Evolutionary conservation across 1,139 yeast species (phyloP).

Genomic region (Magnusiomyces tetraspermus): DNA sequence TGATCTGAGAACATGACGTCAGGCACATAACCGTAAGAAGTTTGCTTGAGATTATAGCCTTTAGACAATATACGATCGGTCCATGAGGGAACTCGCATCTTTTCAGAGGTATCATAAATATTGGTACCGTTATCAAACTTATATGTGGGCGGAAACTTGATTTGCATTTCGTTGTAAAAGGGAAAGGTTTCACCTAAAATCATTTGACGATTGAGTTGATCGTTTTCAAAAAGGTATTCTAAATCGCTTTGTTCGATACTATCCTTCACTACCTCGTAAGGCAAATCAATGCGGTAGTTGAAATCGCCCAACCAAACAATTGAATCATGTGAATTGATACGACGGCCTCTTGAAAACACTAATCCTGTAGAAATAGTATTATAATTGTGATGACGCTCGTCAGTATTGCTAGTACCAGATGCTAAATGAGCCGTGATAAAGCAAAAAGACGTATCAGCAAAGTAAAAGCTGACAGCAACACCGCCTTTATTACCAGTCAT

Average conservation of each 20-base stretch:
- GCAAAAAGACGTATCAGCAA: constrained; percentile 69
- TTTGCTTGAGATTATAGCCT: constrained; percentile 50
- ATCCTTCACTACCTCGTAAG: constrained; percentile 65
- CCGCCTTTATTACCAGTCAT: constrained; percentile 91
- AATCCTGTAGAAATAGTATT: constrained; percentile 70
- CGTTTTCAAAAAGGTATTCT: constrained; percentile 51
- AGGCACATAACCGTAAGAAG: constrained; percentile 53
- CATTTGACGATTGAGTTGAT: constrained; percentile 80
- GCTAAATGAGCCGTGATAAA: constrained; percentile 90
- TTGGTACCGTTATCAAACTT: constrained; percentile 86
- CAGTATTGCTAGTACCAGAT: constrained; percentile 77
- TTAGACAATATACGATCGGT: constrained; percentile 70
- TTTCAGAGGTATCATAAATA: constrained; percentile 79
- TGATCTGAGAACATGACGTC: constrained; percentile 77
- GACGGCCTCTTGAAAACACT: constrained; percentile 59
- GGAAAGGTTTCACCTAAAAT: constrained; percentile 77
- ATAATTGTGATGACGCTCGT: constrained; percentile 83
- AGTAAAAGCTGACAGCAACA: constrained; percentile 71
- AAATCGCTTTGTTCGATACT: constrained; percentile 42
- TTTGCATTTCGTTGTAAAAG: constrained; percentile 71
- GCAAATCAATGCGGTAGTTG: constrained; percentile 70
- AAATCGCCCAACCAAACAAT: constrained; percentile 95
- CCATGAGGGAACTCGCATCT: constrained; percentile 93
- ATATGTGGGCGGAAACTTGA: constrained; percentile 80
- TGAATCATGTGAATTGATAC: constrained; percentile 72